phyloP scores from a whole-genome alignment of 176 grass and related monocot species.

The Hsuehochloa calcarea region DNA sequence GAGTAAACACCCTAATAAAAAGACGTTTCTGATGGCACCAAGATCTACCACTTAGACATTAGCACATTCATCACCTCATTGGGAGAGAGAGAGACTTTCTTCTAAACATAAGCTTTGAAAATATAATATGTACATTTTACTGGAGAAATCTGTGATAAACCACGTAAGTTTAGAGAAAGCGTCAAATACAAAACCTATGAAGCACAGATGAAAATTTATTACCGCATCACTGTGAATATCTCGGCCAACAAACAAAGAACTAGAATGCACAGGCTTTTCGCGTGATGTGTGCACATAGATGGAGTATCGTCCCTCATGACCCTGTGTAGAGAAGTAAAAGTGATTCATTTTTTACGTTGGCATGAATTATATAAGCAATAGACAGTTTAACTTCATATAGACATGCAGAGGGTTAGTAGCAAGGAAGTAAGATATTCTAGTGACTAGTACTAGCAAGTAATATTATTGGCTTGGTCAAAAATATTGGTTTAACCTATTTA shows the following conservation, averaged over 20 bases:
- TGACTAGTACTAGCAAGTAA: neutral
- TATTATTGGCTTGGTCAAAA: neutral
- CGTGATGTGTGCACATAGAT: constrained; percentile 92
- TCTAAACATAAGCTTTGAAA: constrained; percentile 2
- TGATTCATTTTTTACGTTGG: constrained; percentile 21
- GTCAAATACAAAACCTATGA: neutral
- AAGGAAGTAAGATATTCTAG: neutral
- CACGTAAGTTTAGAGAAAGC: neutral
- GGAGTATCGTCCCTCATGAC: constrained; percentile 82
- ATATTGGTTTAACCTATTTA: neutral
- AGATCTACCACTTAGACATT: neutral
- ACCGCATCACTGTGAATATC: constrained; percentile 91
- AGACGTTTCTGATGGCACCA: neutral
- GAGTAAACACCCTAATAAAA: constrained; percentile 14
- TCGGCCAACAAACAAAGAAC: constrained; percentile 80
- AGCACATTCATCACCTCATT: neutral
- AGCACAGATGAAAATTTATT: constrained; percentile 30
- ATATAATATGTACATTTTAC: constrained; percentile 13
- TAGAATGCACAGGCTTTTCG: constrained; percentile 77
- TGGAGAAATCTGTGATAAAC: neutral
- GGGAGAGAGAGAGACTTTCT: neutral
- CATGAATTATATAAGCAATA: constrained; percentile 27
- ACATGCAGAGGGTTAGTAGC: neutral
- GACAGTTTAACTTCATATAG: neutral
- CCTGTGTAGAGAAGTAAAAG: constrained; percentile 53